phyloP scores from a whole-genome alignment of 2,329 filamentous ascomycete genomes.

The Fusarium oligoseptatum region DNA sequence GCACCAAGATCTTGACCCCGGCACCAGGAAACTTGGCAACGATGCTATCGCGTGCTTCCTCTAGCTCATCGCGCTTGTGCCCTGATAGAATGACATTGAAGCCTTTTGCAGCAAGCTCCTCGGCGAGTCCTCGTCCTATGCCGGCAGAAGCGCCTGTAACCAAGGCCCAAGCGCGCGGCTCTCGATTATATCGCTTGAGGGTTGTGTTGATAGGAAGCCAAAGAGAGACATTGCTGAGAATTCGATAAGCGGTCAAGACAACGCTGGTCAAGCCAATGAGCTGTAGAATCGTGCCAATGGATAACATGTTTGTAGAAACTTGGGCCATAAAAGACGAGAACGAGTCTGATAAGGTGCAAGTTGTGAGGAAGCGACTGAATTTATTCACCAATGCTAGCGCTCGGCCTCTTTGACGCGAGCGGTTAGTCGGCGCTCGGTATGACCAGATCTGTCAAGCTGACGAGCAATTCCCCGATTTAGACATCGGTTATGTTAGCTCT shows the following conservation, averaged over 20 bases:
- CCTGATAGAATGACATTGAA: not conserved
- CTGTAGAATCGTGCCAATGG: not conserved
- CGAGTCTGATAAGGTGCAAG: too few species aligned
- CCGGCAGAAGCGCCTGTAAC: conserved; percentile 1
- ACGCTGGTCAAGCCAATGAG: not conserved
- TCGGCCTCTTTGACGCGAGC: not conserved
- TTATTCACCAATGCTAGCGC: not conserved
- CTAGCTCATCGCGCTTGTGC: not conserved
- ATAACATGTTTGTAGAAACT: not conserved
- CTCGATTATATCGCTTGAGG: not conserved
- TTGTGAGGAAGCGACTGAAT: not conserved
- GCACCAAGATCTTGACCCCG: not conserved
- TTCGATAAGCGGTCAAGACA: not conserved
- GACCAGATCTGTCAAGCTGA: not conserved
- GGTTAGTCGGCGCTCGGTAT: not conserved
- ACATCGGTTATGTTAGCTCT: too few species aligned
- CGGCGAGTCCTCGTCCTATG: not conserved
- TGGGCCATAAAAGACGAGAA: not conserved
- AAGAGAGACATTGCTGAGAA: not conserved
- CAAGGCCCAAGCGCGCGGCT: not conserved
- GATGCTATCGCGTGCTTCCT: not conserved
- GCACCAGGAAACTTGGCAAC: too few species aligned
- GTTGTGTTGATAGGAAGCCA: not conserved
- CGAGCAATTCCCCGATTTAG: too few species aligned
- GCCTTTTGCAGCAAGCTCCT: not conserved